phyloP scores from a whole-genome alignment of 192 early-diverging fungal genomes.

The Funneliformis geosporum region DNA sequence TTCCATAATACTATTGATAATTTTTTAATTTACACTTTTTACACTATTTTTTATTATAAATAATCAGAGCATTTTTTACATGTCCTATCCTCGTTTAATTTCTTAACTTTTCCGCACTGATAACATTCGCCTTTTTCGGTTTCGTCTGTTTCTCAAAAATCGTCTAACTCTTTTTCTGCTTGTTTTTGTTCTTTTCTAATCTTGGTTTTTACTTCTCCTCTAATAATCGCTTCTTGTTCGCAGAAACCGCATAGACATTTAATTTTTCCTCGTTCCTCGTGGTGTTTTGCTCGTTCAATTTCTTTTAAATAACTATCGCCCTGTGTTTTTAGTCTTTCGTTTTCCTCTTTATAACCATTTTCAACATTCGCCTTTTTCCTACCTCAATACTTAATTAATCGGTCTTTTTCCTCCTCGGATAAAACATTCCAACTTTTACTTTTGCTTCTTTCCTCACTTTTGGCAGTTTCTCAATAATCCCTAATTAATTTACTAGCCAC shows the following conservation, averaged over 20 bases:
- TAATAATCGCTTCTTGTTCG: no score
- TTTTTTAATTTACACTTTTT: no score
- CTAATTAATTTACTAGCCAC: not conserved
- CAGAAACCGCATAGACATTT: constrained; percentile 11
- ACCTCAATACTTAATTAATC: constrained; percentile 24
- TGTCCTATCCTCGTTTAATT: not conserved
- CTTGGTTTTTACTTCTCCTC: not conserved
- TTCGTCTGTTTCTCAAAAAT: no score
- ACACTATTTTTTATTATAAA: no score
- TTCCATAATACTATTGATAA: no score
- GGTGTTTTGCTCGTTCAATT: constrained; percentile 7
- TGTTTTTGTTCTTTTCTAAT: not conserved
- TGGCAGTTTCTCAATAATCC: constrained; percentile 10
- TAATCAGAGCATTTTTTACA: not conserved
- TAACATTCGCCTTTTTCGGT: not conserved
- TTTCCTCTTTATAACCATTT: not conserved
- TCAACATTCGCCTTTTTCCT: not conserved
- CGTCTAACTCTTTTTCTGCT: no score
- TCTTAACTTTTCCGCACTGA: not conserved
- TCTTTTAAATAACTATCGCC: constrained; percentile 8
- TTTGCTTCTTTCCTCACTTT: not conserved
- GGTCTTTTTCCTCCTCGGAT: not conserved
- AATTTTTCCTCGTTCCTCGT: constrained; percentile 24
- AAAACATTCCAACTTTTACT: constrained; percentile 6
- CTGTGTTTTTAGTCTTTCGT: constrained; percentile 10